phyloP scores from a whole-genome alignment of 78 protist genomes.

The Creolimax fragrantissima region DNA sequence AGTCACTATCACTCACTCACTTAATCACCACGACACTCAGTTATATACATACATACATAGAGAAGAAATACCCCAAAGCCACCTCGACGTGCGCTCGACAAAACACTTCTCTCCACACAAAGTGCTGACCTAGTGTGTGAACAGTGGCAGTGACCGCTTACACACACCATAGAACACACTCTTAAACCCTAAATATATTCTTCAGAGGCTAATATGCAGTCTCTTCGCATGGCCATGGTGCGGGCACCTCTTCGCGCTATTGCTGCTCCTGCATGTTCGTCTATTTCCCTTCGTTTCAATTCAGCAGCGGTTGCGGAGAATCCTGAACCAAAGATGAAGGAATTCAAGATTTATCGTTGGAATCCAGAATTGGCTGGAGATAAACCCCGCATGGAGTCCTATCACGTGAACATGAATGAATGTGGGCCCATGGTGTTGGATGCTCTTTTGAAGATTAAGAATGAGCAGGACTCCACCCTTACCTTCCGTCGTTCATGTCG shows the following conservation, averaged over 20 bases:
- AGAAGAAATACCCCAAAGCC: no score
- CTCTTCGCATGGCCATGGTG: neutral
- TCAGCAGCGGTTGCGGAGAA: neutral
- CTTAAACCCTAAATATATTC: neutral
- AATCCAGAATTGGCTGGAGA: conserved; percentile 44
- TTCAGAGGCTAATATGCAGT: neutral
- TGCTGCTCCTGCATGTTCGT: neutral
- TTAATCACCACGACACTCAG: no score
- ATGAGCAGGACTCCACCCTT: conserved; percentile 72
- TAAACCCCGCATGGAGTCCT: conserved; percentile 61
- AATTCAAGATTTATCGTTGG: neutral
- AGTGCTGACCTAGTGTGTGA: neutral
- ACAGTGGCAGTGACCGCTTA: neutral
- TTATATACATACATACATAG: no score
- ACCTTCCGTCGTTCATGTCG: conserved; percentile 83
- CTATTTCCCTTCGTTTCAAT: neutral
- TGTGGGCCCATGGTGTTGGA: conserved; percentile 87
- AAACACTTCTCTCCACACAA: no score
- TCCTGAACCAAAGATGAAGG: neutral
- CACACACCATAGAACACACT: neutral
- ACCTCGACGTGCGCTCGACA: no score
- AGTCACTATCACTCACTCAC: no score
- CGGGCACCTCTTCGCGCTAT: neutral
- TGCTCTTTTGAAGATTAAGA: conserved; percentile 64
- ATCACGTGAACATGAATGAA: conserved; percentile 50